Conservation (phyloP, 139 green algal genomes). For the Chlorella sp. region DNA sequence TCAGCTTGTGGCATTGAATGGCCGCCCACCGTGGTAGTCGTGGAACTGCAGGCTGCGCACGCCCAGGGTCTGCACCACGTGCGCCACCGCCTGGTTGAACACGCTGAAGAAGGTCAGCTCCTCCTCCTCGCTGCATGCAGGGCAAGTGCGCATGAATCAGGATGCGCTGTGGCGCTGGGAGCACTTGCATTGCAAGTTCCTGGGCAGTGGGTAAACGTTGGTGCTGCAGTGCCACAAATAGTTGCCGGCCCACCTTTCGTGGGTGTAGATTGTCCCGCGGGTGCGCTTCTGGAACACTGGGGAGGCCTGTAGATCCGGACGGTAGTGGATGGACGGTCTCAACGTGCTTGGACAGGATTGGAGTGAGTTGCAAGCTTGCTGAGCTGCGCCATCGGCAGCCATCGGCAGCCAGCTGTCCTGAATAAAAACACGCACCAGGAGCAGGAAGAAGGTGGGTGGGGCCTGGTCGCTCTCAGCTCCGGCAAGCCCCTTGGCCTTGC, state of each 20-base stretch:
- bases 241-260: neutral
- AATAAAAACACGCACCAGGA: neutral
- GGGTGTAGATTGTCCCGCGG: conserved; percentile 42
- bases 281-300: conserved; percentile 25
- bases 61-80: conserved; percentile 33
- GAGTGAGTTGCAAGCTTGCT: too few relatives aligned
- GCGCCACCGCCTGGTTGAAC: conserved; percentile 39
- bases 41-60: conserved; percentile 48
- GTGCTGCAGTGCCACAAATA: too few relatives aligned
- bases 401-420: too few relatives aligned
- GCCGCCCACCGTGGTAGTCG: conserved; percentile 48
- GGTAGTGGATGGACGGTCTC: too few relatives aligned
- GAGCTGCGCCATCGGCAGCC: too few relatives aligned
- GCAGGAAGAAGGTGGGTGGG: conserved; percentile 28
- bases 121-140: conserved; percentile 43
- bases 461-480: neutral
- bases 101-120: conserved; percentile 51
- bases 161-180: too few relatives aligned
- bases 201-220: too few relatives aligned
- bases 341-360: too few relatives aligned
- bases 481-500: neutral
- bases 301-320: too few relatives aligned
- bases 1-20: too few relatives aligned
- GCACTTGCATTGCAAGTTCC: too few relatives aligned
- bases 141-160: too few relatives aligned